Base-by-base conservation (phyloP, 768 basidiomycete species). In the Daedaleopsis sinensis region DNA sequence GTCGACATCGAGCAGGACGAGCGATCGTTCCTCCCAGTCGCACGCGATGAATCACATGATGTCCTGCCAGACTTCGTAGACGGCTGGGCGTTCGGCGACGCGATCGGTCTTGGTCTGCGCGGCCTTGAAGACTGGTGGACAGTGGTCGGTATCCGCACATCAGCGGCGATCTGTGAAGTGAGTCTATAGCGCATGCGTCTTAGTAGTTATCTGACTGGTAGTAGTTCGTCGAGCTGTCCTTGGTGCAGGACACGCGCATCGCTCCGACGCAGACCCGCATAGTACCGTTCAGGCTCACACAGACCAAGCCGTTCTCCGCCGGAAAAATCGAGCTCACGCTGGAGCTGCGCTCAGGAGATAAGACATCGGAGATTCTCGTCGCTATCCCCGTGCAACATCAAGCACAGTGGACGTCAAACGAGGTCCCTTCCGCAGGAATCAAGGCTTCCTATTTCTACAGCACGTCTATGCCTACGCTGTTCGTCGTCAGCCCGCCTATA, bases 51-150 rank as follows among this genome's bases (percentile, higher is more conserved):
- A 4, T 74, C 82, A 16, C 83, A 86, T 57, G 82, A 88, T 50
- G 76, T 92, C 3, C 51, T 80, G 2, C 84, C 84, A 38, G 85
- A 94, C 71, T 87, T 94, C 64, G 77, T 94, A 1, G 83, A 86
- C 59, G 94, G 93, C 0, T 84, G 80, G 67, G 82, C 90, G 0
- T 90, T 94, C 68, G 94, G 94, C 2, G 73, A 85, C 27, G 84
- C 84, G 7, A 52, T 91, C 3, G 91, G 91, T 2, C 63, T 95
- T 2, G 88, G 82, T 1, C 58, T 92, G 16, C 81, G 83, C 39
- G 85, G 82, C 65, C 61, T 76, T 2, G 72, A 76, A 16, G 79
- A 78, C 16, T 84, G 82, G 82, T 89, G 88, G 86, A 83, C 78
- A 1, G 78, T 87, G 3, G 72, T 66, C 1, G 50, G 64, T 8